A percentile compares a stretch with the other conserved stretches of the same genome.
phyloP scores from a whole-genome alignment of 148 eudicot genomes.

The Rhododendron ferrugineum region DNA sequence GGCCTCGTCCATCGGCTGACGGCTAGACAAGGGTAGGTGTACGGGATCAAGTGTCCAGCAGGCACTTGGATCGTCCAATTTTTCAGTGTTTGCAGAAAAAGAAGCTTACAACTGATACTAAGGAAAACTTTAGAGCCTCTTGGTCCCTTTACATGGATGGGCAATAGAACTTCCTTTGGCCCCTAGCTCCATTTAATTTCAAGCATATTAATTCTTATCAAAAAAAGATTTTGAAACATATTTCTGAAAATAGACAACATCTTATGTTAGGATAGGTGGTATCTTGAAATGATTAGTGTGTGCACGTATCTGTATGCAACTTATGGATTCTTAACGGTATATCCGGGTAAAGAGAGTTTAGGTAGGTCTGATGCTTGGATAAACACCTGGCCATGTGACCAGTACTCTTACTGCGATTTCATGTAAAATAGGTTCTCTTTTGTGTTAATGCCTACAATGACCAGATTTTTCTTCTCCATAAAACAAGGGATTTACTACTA shows the following conservation, averaged over 20 bases:
- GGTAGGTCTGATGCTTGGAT: not conserved
- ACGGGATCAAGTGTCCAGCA: not conserved
- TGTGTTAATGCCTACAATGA: not conserved
- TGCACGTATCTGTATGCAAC: not conserved
- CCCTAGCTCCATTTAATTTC: not conserved
- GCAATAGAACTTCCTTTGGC: not conserved
- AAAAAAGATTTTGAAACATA: not conserved
- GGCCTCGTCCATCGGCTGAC: not conserved
- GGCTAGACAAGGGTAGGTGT: not conserved
- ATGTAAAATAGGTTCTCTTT: not conserved
- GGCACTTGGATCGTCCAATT: not conserved
- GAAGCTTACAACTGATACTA: not conserved
- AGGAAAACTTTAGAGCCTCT: not conserved
- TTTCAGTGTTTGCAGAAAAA: not conserved
- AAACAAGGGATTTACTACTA: not conserved
- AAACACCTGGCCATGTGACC: not conserved
- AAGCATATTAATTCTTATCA: not conserved
- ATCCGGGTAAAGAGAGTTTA: not conserved
- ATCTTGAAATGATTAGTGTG: not conserved
- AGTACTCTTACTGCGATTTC: not conserved
- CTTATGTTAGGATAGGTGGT: not conserved
- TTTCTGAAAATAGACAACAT: not conserved
- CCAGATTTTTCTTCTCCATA: not conserved
- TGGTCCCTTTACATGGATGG: not conserved
- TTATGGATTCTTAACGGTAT: not conserved